Evolutionary conservation across 768 basidiomycete species (phyloP).

Genomic region (Psilocybe tampanensis): DNA sequence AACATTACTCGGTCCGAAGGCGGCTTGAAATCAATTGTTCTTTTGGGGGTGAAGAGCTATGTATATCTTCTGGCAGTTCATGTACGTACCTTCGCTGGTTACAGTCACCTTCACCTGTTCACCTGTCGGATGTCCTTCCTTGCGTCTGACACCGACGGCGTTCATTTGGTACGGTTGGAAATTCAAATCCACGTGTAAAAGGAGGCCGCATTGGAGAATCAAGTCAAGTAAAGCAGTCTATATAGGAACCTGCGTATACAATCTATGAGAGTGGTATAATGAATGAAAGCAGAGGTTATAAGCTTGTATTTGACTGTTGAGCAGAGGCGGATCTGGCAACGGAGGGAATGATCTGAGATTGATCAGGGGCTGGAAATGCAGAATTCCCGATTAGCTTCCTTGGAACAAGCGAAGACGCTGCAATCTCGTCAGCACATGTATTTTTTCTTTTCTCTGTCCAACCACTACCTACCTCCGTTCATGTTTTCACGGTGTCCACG

Average conservation of each 20-base stretch:
- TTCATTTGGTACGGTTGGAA: too few relatives aligned
- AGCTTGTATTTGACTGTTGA: too few relatives aligned
- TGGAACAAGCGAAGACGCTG: background rate
- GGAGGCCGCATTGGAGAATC: too few relatives aligned
- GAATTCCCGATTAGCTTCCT: background rate
- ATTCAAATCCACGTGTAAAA: too few relatives aligned
- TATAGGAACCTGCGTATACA: too few relatives aligned
- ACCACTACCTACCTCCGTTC: constrained; percentile 13
- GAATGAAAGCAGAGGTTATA: too few relatives aligned
- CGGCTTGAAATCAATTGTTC: background rate
- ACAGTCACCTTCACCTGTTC: background rate
- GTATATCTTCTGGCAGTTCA: background rate
- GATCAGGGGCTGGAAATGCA: background rate
- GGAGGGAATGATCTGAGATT: background rate
- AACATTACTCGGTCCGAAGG: constrained; percentile 42
- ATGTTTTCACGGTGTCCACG: constrained; percentile 13
- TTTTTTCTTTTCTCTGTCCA: constrained; percentile 1
- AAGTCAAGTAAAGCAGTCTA: too few relatives aligned
- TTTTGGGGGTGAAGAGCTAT: background rate
- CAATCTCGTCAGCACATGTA: background rate
- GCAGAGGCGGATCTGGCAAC: too few relatives aligned
- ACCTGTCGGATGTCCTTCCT: too few relatives aligned
- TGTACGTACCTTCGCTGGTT: background rate
- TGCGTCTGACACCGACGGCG: too few relatives aligned
- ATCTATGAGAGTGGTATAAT: too few relatives aligned